phyloP scores from a whole-genome alignment of 805 yeast species.

The Wickerhamomyces tratensis region DNA sequence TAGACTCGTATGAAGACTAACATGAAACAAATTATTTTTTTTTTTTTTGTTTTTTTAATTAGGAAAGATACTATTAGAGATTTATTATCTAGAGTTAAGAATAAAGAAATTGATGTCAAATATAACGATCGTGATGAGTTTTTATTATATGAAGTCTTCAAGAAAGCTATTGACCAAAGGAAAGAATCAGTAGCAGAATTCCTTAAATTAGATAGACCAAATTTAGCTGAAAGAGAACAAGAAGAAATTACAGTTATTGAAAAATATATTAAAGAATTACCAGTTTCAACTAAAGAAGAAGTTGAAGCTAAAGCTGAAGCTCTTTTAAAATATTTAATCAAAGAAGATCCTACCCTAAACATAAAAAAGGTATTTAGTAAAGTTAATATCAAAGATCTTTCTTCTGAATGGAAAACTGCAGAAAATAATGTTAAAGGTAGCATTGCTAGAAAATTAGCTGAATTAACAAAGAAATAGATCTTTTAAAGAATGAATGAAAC shows the following conservation, averaged over 20 bases:
- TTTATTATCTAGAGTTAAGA: conserved; percentile 32
- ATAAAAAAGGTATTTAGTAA: conserved; percentile 21
- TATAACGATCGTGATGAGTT: conserved; percentile 24
- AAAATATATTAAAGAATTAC: conserved; percentile 28
- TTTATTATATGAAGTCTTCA: conserved; percentile 24
- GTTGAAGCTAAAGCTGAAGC: conserved; percentile 23
- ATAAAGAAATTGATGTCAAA: conserved; percentile 30
- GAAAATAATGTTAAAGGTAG: conserved; percentile 20
- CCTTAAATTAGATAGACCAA: conserved; percentile 33
- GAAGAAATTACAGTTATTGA: conserved; percentile 34
- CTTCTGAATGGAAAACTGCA: conserved; percentile 28
- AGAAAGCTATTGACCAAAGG: conserved; percentile 39
- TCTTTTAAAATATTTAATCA: conserved; percentile 14
- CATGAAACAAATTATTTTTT: no score
- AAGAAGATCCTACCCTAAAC: conserved; percentile 16
- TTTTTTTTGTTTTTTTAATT: no score
- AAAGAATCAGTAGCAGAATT: conserved; percentile 40
- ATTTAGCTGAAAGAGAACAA: conserved; percentile 43
- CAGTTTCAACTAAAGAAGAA: conserved; percentile 39
- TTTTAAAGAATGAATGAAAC: no score
- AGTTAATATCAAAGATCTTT: conserved; percentile 22
- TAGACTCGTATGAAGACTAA: no score
- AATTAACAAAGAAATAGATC: conserved; percentile 2
- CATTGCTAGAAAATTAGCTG: conserved; percentile 18
- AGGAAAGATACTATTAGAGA: conserved; percentile 35